These are phyloP conservation scores for Claviceps pusilla DNA, from an alignment of 2,329 filamentous ascomycete species.

Conservation along the genomic window DNA sequence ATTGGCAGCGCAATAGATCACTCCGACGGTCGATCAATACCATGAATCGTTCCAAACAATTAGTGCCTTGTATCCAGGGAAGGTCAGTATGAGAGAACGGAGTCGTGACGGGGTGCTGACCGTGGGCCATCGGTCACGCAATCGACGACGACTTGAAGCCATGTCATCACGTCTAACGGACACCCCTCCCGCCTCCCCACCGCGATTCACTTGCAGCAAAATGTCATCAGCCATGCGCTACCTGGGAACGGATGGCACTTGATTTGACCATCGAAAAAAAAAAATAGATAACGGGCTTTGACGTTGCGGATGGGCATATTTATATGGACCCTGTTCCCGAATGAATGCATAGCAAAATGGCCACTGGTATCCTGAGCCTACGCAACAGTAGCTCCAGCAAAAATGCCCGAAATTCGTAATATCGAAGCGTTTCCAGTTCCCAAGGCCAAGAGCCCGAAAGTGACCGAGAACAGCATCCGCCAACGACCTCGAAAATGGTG, in stretches of 20 bases:
- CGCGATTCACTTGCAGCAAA: background rate
- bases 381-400: background rate
- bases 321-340: background rate
- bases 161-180: background rate
- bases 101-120: background rate
- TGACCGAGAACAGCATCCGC: background rate
- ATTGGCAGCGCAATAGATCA: background rate
- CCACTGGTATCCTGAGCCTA: background rate
- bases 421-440: background rate
- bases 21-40: background rate
- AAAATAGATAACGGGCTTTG: too few relatives aligned
- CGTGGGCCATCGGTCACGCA: constrained; percentile 1
- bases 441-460: background rate
- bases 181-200: background rate
- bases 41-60: background rate
- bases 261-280: background rate
- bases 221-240: background rate
- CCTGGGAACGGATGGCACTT: background rate
- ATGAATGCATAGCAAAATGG: background rate
- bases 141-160: background rate
- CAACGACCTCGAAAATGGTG: constrained; percentile 1
- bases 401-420: background rate
- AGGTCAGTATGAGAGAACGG: background rate
- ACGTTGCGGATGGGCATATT: background rate
- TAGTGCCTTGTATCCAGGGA: background rate